Base-by-base conservation (phyloP, 805 yeast genomes). In the Diddensiella caesifluorescens region DNA sequence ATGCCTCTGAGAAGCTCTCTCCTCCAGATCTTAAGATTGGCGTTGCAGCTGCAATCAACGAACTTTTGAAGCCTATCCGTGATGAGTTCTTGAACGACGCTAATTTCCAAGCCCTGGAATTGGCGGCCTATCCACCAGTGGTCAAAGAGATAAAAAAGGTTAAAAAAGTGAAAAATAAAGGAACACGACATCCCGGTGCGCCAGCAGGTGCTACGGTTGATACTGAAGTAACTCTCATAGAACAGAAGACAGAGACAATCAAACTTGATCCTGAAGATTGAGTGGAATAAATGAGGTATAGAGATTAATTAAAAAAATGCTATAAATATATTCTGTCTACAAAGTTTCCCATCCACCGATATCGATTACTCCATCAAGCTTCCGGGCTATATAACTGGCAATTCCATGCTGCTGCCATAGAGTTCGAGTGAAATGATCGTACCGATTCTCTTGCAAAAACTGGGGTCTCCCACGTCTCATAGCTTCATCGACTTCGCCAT, bases 1-100 rank as follows among this genome's bases (percentile, higher is more conserved):
- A 73, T 66, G 80, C 74, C 34, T 71, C 74, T 22, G 84, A 83
- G 61, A 77, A 77, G 60, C 74, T 92, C 55, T 75, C 92, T 27
- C 97, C 99, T 22, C 92, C 87, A 22, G 99, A 92, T 64, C 80
- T 92, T 64, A 92, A 92, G 65, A 65, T 80, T 3, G 99, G 98
- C 64, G 90, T 90, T 40, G 71, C 95, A 37, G 95, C 81, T 54
- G 83, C 83, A 25, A 83, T 92, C 56, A 83, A 87, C 62, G 77
- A 63, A 35, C 70, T 92, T 43, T 74, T 92, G 55, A 89, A 76
- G 3, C 97, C 98, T 44, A 78, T 92, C 44, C 82, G 88, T 61
- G 79, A 75, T 46, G 86, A 77, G 46, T 84, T 68, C 55, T 72
- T 67, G 23, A 62, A 66, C 22, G 76, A 70, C 59, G 68, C 74